phyloP scores from a whole-genome alignment of 164 flowering plant genomes.

The Aristolochia fimbriata region DNA sequence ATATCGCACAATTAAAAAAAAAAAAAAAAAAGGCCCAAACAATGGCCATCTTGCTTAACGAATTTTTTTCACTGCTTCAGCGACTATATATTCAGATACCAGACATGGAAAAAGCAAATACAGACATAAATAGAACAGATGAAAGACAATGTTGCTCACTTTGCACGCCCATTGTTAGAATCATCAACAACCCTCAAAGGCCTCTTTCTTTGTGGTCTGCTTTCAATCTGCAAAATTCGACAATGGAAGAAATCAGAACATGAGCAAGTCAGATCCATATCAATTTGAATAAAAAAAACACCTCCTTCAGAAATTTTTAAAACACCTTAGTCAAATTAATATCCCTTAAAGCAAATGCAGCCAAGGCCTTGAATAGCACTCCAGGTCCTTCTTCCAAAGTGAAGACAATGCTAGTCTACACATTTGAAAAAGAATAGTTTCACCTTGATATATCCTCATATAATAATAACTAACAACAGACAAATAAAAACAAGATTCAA shows the following conservation, averaged over 20 bases:
- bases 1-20: no score
- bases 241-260: neutral
- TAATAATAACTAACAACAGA: neutral
- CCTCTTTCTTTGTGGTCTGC: slow-evolving; percentile 74
- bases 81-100: no score
- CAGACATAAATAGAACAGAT: no score
- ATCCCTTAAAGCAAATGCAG: slow-evolving; percentile 77
- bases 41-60: no score
- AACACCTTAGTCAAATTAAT: slow-evolving; percentile 87
- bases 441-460: neutral
- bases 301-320: neutral
- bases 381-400: slow-evolving; percentile 97
- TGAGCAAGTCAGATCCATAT: slow-evolving; percentile 6
- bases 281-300: neutral
- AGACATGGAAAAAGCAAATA: no score
- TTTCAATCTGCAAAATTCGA: slow-evolving; percentile 57
- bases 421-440: slow-evolving; percentile 4
- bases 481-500: neutral
- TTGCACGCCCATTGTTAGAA: slow-evolving; percentile 73
- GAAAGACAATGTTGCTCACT: slow-evolving; percentile 33
- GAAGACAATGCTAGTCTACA: slow-evolving; percentile 91
- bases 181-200: slow-evolving; percentile 87
- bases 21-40: no score
- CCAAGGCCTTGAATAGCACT: slow-evolving; percentile 80
- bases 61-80: no score